phyloP scores from a whole-genome alignment of 257 asterid genomes.

The Solanum arcanum region DNA sequence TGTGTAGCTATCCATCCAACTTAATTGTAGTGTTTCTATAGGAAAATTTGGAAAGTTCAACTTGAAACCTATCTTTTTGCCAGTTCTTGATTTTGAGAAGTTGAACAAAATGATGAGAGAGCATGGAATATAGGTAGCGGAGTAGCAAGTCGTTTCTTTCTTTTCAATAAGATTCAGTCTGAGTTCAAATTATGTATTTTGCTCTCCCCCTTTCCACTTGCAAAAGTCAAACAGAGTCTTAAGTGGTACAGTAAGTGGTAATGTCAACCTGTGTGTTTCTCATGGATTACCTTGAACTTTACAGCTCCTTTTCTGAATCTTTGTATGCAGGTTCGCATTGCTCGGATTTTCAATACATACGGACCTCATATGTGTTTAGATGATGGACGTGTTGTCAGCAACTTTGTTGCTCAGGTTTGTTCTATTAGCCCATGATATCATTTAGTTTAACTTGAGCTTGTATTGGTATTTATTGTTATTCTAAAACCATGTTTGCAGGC shows the following conservation, averaged over 20 bases:
- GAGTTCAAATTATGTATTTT: not conserved
- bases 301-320: not conserved
- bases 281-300: not conserved
- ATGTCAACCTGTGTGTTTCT: not conserved
- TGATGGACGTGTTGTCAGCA: constrained; percentile 99
- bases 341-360: constrained; percentile 94
- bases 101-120: not conserved
- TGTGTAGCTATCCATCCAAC: not conserved
- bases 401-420: constrained; percentile 91
- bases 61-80: not conserved
- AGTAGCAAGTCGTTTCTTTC: not conserved
- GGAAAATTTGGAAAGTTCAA: not conserved
- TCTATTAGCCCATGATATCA: not conserved
- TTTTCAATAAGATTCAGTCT: not conserved
- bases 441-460: not conserved
- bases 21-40: not conserved
- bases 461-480: not conserved
- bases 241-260: not conserved
- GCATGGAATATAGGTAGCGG: not conserved
- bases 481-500: constrained; percentile 37
- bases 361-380: constrained; percentile 99
- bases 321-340: constrained; percentile 73
- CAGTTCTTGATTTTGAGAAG: not conserved
- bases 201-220: not conserved
- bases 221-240: too few species aligned